These are phyloP conservation scores for Nakazawaea sp. DNA, from an alignment of 805 yeast genomes.

Conservation along the genomic window DNA sequence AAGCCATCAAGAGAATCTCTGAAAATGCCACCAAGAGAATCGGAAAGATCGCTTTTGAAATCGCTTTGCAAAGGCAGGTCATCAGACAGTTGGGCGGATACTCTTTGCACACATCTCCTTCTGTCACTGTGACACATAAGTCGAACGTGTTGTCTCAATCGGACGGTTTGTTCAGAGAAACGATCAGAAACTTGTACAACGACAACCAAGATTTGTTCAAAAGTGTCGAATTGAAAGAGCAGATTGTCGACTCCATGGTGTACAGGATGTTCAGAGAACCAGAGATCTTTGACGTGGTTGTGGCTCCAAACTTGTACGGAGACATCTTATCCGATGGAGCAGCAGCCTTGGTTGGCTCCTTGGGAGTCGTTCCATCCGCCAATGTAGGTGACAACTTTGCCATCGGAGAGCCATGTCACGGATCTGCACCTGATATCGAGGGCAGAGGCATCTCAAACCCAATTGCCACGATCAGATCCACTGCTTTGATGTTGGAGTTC, in stretches of 20 bases:
- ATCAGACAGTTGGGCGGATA: slow-evolving; percentile 60
- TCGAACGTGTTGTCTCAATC: slow-evolving; percentile 89
- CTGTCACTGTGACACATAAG: slow-evolving; percentile 91
- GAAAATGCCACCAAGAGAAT: slow-evolving; percentile 82
- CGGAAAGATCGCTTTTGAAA: slow-evolving; percentile 86
- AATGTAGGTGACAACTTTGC: slow-evolving; percentile 95
- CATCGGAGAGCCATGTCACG: slow-evolving; percentile 99
- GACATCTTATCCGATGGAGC: slow-evolving; percentile 97
- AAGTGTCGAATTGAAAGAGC: slow-evolving; percentile 74
- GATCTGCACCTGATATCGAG: slow-evolving; percentile 97
- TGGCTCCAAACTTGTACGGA: slow-evolving; percentile 97
- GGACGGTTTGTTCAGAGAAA: slow-evolving; percentile 95
- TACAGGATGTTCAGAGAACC: slow-evolving; percentile 99
- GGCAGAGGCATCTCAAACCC: slow-evolving; percentile 95
- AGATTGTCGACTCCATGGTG: slow-evolving; percentile 98
- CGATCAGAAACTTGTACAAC: slow-evolving; percentile 55
- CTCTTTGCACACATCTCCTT: slow-evolving; percentile 46
- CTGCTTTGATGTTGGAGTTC: slow-evolving; percentile 96
- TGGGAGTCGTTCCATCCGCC: slow-evolving; percentile 97
- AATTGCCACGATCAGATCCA: slow-evolving; percentile 94
- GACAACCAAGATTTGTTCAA: slow-evolving; percentile 51
- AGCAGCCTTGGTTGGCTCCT: slow-evolving; percentile 94
- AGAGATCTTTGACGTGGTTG: slow-evolving; percentile 93
- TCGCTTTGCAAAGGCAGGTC: slow-evolving; percentile 85
- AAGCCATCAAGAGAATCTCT: slow-evolving; percentile 94